phyloP scores from a whole-genome alignment of 192 early-diverging fungal genomes.

The Podila horticola region DNA sequence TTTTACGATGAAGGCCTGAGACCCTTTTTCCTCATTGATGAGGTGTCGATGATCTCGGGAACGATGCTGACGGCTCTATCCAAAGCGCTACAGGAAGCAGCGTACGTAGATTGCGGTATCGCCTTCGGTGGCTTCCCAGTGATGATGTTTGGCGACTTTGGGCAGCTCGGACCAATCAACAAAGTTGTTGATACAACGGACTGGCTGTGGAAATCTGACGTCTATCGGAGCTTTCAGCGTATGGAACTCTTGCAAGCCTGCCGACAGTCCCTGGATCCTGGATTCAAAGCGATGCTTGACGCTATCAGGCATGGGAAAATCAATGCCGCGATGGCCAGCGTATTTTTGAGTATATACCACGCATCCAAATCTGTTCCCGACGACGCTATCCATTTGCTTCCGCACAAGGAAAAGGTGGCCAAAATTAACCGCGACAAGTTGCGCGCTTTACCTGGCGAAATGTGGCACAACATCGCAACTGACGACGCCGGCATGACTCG shows the following conservation, averaged over 20 bases:
- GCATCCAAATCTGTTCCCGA: neutral
- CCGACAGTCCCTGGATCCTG: slow-evolving; percentile 10
- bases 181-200: slow-evolving; percentile 9
- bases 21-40: slow-evolving; percentile 16
- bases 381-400: slow-evolving; percentile 5
- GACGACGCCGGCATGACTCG: slow-evolving; percentile 2
- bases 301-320: neutral
- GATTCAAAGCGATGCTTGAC: slow-evolving; percentile 14
- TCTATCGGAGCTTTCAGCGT: slow-evolving; percentile 7
- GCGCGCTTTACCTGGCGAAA: neutral
- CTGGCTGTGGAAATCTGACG: slow-evolving; percentile 18
- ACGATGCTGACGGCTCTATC: slow-evolving; percentile 8
- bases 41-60: slow-evolving; percentile 22
- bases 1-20: slow-evolving; percentile 2
- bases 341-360: neutral
- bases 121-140: slow-evolving; percentile 8
- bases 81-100: slow-evolving; percentile 15
- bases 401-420: neutral
- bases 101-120: neutral
- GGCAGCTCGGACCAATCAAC: slow-evolving; percentile 18
- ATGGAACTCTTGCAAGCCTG: slow-evolving; percentile 13
- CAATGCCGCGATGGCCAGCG: neutral
- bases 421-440: neutral
- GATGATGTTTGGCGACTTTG: slow-evolving; percentile 23
- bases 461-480: neutral